Evolutionary conservation across 2,329 filamentous ascomycete genomes (phyloP), one percentile per base, ranked within the genome.

Genomic region (Cercospora citrullina): DNA sequence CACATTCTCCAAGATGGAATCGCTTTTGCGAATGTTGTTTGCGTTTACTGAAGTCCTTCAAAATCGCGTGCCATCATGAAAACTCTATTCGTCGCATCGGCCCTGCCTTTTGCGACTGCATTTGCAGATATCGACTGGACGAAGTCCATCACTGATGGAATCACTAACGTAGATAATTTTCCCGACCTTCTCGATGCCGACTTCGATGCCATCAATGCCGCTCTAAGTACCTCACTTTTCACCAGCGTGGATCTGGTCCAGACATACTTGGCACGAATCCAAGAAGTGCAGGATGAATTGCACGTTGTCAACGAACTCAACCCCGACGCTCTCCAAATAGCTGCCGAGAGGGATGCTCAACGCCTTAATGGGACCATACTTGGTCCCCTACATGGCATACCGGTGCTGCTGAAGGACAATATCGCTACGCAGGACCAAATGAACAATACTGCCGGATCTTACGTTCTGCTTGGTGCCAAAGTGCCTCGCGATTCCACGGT

Each of bases 141-240:
- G 4, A 21, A 10, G 18, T 45, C 33, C n/a, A 42, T 60, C 23
- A 12, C 1, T 39, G 30, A 42, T 2, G 33, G 21, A 3, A 21
- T 16, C 7, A 60, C 33, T 26, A 16, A n/a, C 33, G 28, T 42
- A 39, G 58, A 23, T 2, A 60, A 23, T 1, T 76, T 79, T n/a
- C 82, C 82, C 3, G 72, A 71, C 5, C 76, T 89, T 33, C 77
- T 86, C 16, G 81, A 87, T 72, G 86, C 82, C 14, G 84, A 83
- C 0, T 79, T 80, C 2, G 85, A 87, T 57, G 81, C 87, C 23
- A 77, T 88, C 23, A 76, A 80, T 21, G 72, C 76, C 48, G 86
- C 86, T 3, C 76, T 88, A 7, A 79, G 83, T 39, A 77, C 77
- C 21, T 81, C 81, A 2, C 77, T 80, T 16, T 53, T 68, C 55